phyloP scores from a whole-genome alignment of 2,329 filamentous ascomycete species.

The Didymellaceae sp. region DNA sequence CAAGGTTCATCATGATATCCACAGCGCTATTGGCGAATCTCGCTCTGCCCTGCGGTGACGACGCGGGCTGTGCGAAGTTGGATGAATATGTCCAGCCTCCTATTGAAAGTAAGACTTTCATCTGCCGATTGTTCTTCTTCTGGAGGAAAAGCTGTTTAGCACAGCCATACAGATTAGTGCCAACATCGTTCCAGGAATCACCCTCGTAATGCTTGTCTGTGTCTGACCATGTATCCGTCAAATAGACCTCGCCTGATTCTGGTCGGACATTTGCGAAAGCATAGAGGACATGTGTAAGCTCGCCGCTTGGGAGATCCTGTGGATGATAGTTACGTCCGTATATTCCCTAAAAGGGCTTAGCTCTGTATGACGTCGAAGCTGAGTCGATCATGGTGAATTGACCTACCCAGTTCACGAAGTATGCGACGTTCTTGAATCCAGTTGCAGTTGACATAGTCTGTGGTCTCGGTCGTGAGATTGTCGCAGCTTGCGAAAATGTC shows the following conservation, averaged over 20 bases:
- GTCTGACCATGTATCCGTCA: constrained; percentile 48
- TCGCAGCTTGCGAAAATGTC: constrained; percentile 27
- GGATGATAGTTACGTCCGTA: constrained; percentile 48
- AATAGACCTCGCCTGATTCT: constrained; percentile 47
- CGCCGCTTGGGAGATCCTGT: constrained; percentile 41
- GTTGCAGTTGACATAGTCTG: constrained; percentile 27
- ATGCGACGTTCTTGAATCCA: constrained; percentile 47
- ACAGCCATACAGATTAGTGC: constrained; percentile 48
- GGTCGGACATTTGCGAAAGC: constrained; percentile 48
- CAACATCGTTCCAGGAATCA: constrained; percentile 50
- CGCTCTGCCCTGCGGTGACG: constrained; percentile 37
- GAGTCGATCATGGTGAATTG: neutral
- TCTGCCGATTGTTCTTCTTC: constrained; percentile 47
- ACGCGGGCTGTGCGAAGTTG: constrained; percentile 44
- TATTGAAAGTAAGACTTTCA: constrained; percentile 48
- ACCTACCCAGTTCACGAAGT: constrained; percentile 48
- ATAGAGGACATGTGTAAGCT: constrained; percentile 49
- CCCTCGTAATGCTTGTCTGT: constrained; percentile 47
- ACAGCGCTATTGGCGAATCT: constrained; percentile 46
- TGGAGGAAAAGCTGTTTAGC: constrained; percentile 47
- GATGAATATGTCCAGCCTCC: constrained; percentile 50
- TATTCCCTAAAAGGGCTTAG: constrained; percentile 39
- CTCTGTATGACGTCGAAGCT: constrained; percentile 9
- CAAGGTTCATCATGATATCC: constrained; percentile 40
- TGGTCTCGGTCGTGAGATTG: constrained; percentile 26